A percentile compares a stretch with the other conserved stretches of the same genome.
Conservation (phyloP, 2,329 filamentous ascomycete species). For the Pleochaeta shiraiana region DNA sequence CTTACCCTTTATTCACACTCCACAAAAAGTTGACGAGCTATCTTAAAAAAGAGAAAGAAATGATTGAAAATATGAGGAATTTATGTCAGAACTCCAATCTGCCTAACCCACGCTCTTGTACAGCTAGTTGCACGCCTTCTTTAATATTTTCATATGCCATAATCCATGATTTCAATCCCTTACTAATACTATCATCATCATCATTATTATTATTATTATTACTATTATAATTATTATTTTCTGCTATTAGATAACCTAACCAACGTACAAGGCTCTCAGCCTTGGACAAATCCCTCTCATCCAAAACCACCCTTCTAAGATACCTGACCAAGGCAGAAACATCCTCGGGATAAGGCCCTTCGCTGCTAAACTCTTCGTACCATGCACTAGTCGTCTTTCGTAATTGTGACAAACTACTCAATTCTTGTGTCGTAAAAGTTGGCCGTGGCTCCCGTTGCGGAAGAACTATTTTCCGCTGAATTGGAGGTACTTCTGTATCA, state of each 20-base stretch:
- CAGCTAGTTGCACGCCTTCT: conserved; percentile 30
- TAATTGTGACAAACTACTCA: conserved; percentile 38
- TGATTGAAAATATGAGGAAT: no score
- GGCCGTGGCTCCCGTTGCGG: conserved; percentile 30
- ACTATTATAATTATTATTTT: conserved; percentile 16
- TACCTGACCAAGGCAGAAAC: conserved; percentile 54
- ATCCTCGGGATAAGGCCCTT: conserved; percentile 64
- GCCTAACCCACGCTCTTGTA: conserved; percentile 33
- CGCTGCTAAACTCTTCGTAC: conserved; percentile 45
- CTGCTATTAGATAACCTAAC: conserved; percentile 34
- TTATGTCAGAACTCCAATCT: conserved; percentile 25
- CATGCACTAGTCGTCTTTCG: conserved; percentile 55
- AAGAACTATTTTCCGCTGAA: conserved; percentile 21
- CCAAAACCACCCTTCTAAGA: conserved; percentile 43
- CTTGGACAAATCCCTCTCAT: conserved; percentile 63
- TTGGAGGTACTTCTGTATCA: conserved; percentile 8
- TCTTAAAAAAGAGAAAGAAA: no score
- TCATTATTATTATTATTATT: not conserved
- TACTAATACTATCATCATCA: conserved; percentile 13
- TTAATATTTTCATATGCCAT: conserved; percentile 25
- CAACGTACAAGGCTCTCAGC: conserved; percentile 47
- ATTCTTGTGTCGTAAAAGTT: conserved; percentile 37
- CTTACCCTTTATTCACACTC: no score
- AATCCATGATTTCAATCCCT: conserved; percentile 25
- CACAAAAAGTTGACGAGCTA: no score